phyloP scores from a whole-genome alignment of 768 basidiomycete genomes.

The Calocybe cyanea region DNA sequence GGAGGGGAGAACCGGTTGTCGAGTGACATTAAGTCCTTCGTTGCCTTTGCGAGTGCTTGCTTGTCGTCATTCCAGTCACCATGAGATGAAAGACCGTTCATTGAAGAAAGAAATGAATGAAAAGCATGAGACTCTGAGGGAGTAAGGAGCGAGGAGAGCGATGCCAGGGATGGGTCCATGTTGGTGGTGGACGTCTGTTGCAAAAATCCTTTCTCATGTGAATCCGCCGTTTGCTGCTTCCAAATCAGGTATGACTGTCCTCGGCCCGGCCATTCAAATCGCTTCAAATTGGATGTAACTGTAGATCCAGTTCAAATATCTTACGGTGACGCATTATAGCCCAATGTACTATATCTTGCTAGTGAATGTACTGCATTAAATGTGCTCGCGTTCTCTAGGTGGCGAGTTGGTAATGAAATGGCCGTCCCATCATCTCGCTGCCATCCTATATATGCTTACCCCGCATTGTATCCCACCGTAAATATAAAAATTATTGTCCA shows the following conservation, averaged over 20 bases:
- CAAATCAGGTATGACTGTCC: conserved; percentile 13
- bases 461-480: no score
- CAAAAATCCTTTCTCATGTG: conserved; percentile 11
- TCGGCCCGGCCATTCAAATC: conserved; percentile 3
- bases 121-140: conserved; percentile 64
- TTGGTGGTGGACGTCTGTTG: conserved; percentile 11
- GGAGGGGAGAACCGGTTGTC: conserved; percentile 30
- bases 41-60: conserved; percentile 71
- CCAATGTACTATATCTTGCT: no score
- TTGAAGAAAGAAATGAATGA: conserved; percentile 61
- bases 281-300: background rate
- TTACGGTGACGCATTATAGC: no score
- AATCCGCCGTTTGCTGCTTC: conserved; percentile 14
- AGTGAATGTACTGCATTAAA: no score
- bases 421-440: no score
- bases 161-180: conserved; percentile 17
- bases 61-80: conserved; percentile 51
- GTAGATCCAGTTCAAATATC: no score
- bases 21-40: conserved; percentile 79
- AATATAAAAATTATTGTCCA: no score
- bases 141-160: conserved; percentile 48
- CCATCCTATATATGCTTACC: no score
- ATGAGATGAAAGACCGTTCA: conserved; percentile 38
- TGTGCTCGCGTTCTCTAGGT: no score
- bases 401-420: no score